Evolutionary conservation across 139 green algal species (phyloP).

Genomic region (Volvox africanus): DNA sequence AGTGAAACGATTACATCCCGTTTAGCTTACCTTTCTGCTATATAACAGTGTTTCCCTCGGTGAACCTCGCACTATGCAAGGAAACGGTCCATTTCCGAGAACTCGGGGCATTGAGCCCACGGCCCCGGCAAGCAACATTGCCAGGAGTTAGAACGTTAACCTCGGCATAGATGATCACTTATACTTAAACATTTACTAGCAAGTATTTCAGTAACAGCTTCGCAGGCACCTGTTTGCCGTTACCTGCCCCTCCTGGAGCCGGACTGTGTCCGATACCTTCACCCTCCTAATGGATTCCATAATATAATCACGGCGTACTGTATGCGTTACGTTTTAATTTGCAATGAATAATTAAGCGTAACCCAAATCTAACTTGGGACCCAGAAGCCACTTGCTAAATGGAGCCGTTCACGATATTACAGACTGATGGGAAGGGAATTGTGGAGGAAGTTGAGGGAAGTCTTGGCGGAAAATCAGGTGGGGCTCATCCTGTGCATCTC

Average conservation of each 20-base stretch:
- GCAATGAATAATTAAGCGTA: no score
- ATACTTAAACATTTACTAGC: not conserved
- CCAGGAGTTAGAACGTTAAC: not conserved
- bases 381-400: not conserved
- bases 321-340: no score
- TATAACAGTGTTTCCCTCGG: not conserved
- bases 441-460: conserved; percentile 8
- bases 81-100: not conserved
- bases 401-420: not conserved
- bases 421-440: not conserved
- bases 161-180: not conserved
- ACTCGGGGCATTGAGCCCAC: not conserved
- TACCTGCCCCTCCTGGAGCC: no score
- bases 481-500: not conserved
- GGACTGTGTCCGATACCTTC: no score
- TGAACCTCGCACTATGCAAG: not conserved
- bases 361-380: not conserved
- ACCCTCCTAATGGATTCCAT: no score
- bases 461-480: conserved; percentile 3
- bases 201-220: no score
- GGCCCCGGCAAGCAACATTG: not conserved
- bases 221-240: no score
- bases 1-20: not conserved
- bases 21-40: not conserved
- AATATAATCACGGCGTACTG: no score